Conservation (phyloP, 148 eudicot genomes). For the Vaccinium myrtillus region DNA sequence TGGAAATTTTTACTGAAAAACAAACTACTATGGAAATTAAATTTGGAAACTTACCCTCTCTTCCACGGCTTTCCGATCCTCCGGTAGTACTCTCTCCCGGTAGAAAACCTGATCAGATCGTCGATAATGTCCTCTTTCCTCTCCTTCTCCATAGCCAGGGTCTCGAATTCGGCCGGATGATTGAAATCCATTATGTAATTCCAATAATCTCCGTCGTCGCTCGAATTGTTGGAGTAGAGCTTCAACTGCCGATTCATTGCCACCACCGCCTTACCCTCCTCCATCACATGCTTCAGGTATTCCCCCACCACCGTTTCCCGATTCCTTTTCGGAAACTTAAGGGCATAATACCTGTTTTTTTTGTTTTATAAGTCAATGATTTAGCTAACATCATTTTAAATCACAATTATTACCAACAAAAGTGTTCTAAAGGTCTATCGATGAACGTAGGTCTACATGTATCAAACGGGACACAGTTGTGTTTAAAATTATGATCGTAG, state of each 20-base stretch:
- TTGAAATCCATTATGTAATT: constrained; percentile 39
- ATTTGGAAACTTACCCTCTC: constrained; percentile 30
- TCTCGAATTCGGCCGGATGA: constrained; percentile 53
- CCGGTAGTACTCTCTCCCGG: constrained; percentile 40
- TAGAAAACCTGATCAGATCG: constrained; percentile 38
- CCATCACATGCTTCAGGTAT: constrained; percentile 42
- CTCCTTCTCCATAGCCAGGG: constrained; percentile 34
- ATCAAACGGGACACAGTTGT: background rate
- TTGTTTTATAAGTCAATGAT: background rate
- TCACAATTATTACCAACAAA: background rate
- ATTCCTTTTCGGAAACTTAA: background rate
- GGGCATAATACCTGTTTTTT: constrained; percentile 1
- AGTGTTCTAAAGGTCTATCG: background rate
- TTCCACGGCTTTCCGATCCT: constrained; percentile 60
- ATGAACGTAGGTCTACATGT: background rate
- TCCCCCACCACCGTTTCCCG: background rate
- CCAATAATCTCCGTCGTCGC: constrained; percentile 26
- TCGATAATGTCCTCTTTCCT: constrained; percentile 41
- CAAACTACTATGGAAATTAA: background rate
- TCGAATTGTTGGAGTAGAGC: constrained; percentile 37
- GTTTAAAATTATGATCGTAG: too few species aligned
- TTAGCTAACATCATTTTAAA: background rate
- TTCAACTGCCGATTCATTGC: constrained; percentile 32
- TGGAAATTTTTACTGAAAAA: too few species aligned
- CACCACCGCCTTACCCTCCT: constrained; percentile 36